phyloP scores from a whole-genome alignment of 2,329 filamentous ascomycete genomes.

The Pseudofabraea citricarpa region DNA sequence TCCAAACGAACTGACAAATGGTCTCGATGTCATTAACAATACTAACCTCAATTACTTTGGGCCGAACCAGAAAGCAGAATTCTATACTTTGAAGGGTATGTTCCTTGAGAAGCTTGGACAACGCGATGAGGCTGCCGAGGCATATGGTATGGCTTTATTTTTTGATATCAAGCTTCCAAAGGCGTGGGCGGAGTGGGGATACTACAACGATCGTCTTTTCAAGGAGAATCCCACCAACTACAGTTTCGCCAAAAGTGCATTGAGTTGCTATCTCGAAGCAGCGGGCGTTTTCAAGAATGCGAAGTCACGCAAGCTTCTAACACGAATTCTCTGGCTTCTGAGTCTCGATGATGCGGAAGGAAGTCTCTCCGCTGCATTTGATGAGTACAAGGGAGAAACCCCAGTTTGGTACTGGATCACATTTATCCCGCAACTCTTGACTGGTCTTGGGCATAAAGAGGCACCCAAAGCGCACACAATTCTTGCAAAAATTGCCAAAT shows the following conservation, averaged over 20 bases:
- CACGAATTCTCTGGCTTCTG: conserved; percentile 89
- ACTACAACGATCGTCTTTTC: conserved; percentile 95
- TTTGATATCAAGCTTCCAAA: conserved; percentile 95
- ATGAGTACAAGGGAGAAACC: conserved; percentile 95
- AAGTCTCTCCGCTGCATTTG: conserved; percentile 78
- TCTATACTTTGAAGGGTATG: conserved; percentile 99
- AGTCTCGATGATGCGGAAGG: conserved; percentile 88
- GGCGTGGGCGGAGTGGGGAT: conserved; percentile 98
- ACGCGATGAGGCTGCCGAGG: conserved; percentile 85
- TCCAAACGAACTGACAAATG: conserved; percentile 82
- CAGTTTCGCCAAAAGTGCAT: conserved; percentile 79
- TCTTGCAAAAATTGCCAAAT: conserved; percentile 88
- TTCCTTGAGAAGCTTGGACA: conserved; percentile 92
- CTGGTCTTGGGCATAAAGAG: conserved; percentile 86
- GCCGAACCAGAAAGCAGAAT: conserved; percentile 92
- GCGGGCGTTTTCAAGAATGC: conserved; percentile 95
- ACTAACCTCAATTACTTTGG: conserved; percentile 99
- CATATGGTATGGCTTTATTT: conserved; percentile 91
- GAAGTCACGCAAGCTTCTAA: conserved; percentile 90
- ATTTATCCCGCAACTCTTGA: conserved; percentile 93
- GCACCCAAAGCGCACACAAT: conserved; percentile 81
- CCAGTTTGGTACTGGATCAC: conserved; percentile 99
- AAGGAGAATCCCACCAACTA: conserved; percentile 83
- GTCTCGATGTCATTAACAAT: conserved; percentile 97
- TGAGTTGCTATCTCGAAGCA: conserved; percentile 94